A percentile compares a stretch with the other conserved stretches of the same genome.
Evolutionary conservation across 2,329 filamentous ascomycete genomes (phyloP).

Genomic region (Parastagonospora avenae): DNA sequence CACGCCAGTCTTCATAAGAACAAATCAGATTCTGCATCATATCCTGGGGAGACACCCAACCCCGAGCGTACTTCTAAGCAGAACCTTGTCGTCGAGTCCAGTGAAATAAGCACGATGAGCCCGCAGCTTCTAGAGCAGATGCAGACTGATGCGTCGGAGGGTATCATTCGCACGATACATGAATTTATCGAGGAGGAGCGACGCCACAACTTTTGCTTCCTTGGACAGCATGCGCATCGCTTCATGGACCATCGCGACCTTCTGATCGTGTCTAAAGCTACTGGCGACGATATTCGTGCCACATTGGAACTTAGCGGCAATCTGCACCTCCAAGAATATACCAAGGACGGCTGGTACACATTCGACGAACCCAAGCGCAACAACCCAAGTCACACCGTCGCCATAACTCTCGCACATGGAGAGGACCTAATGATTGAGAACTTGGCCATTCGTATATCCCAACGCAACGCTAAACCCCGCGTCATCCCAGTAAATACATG

Average conservation of each 20-base stretch:
- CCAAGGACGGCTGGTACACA: constrained; percentile 7
- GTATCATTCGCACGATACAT: constrained; percentile 8
- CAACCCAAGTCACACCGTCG: constrained; percentile 3
- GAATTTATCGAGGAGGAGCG: constrained; percentile 17
- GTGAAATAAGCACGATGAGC: neutral
- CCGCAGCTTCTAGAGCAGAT: neutral
- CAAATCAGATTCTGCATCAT: no score
- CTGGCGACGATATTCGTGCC: neutral
- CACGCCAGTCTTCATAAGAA: no score
- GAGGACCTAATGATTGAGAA: neutral
- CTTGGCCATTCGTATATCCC: constrained; percentile 1
- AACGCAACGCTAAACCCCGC: neutral
- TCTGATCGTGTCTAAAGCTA: constrained; percentile 6
- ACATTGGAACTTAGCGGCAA: neutral
- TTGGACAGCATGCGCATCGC: constrained; percentile 12
- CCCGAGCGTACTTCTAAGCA: no score
- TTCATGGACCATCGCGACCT: constrained; percentile 11
- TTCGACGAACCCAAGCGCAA: constrained; percentile 6
- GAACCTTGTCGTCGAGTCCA: neutral
- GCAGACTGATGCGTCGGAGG: neutral
- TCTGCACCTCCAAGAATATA: neutral
- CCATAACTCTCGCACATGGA: neutral
- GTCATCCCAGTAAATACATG: constrained; percentile 5
- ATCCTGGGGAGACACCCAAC: no score
- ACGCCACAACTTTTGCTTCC: constrained; percentile 17